These are phyloP conservation scores for Garcia nutans DNA, from an alignment of 345 rosid species.

Conservation along the genomic window DNA sequence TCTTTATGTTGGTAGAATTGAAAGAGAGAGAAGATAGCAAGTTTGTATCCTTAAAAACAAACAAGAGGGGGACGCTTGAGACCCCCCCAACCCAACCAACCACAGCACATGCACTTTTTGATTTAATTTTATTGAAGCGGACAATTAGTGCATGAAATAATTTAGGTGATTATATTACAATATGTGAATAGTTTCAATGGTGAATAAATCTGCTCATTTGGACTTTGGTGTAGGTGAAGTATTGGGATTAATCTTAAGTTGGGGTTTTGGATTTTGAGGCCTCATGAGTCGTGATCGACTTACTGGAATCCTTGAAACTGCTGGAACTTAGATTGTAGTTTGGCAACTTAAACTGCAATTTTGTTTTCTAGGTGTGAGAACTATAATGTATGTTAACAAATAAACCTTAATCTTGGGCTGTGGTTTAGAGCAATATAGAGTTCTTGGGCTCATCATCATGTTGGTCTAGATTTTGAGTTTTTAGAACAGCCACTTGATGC, in stretches of 20 bases:
- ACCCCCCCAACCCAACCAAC: not conserved
- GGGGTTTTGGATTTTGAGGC: not conserved
- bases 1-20: not conserved
- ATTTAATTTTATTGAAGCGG: not conserved
- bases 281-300: not conserved
- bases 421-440: too few species aligned
- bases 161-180: not conserved
- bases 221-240: not conserved
- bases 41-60: not conserved
- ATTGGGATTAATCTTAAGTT: not conserved
- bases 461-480: not conserved
- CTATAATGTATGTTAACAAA: too few species aligned
- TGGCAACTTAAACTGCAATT: not conserved
- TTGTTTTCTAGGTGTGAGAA: too few species aligned
- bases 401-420: too few species aligned
- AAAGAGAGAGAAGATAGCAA: not conserved
- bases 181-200: not conserved
- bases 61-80: not conserved
- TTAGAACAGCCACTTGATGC: slow-evolving; percentile 1
- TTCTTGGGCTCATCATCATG: not conserved
- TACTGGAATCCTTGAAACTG: not conserved
- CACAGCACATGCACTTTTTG: not conserved
- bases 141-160: not conserved
- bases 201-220: not conserved
- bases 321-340: not conserved